These are phyloP conservation scores for Macadamia integrifolia DNA, from an alignment of 164 flowering plant species.

Conservation along the genomic window DNA sequence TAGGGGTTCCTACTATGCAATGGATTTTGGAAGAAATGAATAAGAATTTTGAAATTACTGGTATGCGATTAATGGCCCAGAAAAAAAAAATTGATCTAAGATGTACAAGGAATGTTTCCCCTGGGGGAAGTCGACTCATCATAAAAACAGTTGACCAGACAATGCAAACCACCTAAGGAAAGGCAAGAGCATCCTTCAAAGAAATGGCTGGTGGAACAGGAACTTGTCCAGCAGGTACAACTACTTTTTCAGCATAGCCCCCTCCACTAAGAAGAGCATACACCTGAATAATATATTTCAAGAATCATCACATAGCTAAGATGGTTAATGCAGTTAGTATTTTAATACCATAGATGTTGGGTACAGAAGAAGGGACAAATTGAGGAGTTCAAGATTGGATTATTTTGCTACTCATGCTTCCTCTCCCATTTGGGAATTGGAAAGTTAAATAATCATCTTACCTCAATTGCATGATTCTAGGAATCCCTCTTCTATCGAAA, in stretches of 20 bases:
- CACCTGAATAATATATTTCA: constrained; percentile 39
- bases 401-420: too few species aligned
- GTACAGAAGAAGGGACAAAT: too few species aligned
- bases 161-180: constrained; percentile 97
- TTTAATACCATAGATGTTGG: too few species aligned
- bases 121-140: constrained; percentile 68
- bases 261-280: constrained; percentile 96
- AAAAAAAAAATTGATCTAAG: not conserved
- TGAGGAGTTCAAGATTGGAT: too few species aligned
- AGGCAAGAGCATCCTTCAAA: constrained; percentile 73
- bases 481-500: too few species aligned
- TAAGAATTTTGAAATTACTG: too few species aligned
- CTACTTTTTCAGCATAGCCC: constrained; percentile 95
- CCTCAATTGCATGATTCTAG: too few species aligned
- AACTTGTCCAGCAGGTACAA: constrained; percentile 79
- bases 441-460: too few species aligned
- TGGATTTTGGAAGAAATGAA: too few species aligned
- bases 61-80: too few species aligned
- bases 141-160: constrained; percentile 98
- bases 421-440: too few species aligned
- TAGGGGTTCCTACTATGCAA: too few species aligned
- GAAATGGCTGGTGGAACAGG: constrained; percentile 83
- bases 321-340: not conserved
- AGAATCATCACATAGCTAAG: not conserved
- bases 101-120: constrained; percentile 79